A percentile compares a stretch with the other conserved stretches of the same genome.
Conservation (phyloP, 2,329 filamentous ascomycete species). For the Pochonia chlamydosporia region DNA sequence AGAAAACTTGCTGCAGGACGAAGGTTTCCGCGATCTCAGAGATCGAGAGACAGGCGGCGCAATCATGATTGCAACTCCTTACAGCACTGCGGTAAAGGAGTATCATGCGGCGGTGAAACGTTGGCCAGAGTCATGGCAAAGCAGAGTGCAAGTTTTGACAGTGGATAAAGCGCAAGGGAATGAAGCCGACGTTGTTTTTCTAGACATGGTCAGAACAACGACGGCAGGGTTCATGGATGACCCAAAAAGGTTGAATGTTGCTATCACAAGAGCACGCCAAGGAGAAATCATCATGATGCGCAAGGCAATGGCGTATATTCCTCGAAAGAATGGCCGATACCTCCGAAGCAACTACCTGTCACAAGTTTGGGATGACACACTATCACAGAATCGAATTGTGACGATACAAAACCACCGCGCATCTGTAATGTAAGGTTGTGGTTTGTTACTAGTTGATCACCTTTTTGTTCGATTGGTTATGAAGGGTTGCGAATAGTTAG, state of each 20-base stretch:
- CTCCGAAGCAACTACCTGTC: conserved; percentile 16
- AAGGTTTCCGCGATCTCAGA: conserved; percentile 12
- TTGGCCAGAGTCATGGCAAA: conserved; percentile 20
- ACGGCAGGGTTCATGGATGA: conserved; percentile 37
- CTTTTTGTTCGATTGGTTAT: no score
- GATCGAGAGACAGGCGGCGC: conserved; percentile 22
- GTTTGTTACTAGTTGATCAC: no score
- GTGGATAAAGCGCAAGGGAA: conserved; percentile 41
- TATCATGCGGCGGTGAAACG: conserved; percentile 26
- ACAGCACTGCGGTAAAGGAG: conserved; percentile 29
- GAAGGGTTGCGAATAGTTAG: no score
- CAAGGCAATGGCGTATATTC: conserved; percentile 23
- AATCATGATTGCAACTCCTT: conserved; percentile 39
- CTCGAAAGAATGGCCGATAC: conserved; percentile 6
- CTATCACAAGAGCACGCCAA: conserved; percentile 37
- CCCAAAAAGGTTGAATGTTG: conserved; percentile 38
- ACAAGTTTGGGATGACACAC: conserved; percentile 26
- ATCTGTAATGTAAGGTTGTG: no score
- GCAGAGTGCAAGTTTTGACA: conserved; percentile 33
- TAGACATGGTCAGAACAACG: conserved; percentile 38
- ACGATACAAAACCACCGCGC: no score
- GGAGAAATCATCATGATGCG: conserved; percentile 42
- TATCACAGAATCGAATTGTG: conserved; percentile 4
- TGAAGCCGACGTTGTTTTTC: conserved; percentile 41
- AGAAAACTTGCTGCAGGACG: conserved; percentile 15